Base-by-base conservation (phyloP, 2,329 filamentous ascomycete genomes). In the Geoglossum cookeanum region DNA sequence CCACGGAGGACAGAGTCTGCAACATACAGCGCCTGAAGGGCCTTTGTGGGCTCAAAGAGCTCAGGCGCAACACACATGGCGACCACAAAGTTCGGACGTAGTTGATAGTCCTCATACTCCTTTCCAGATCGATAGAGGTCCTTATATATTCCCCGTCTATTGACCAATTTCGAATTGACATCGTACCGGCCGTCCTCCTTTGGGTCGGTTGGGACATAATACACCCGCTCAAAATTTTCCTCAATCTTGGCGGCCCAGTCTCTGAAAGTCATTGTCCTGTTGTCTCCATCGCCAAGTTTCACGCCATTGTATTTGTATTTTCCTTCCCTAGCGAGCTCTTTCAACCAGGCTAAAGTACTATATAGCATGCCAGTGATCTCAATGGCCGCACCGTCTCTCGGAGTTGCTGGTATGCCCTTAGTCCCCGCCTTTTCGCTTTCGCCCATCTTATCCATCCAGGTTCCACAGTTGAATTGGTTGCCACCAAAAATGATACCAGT, bases 381-480 rank as follows among this genome's bases (percentile, higher is more conserved):
- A 58, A 98, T 79, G 22, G 92, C 89, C 47, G 92, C 89, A 33
- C 92, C 92, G 67, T 98, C 94, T 64, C 94, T 85, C 52, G 92
- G 92, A n/a, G 92, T 98, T 7, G 90, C 92, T 0, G 92, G 94
- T 22, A 95, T 75, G 55, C 92, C 94, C 72, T 96, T 97, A 65
- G 83, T 95, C 59, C 85, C 84, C 15, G 94, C 92, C 60, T 83
- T 86, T 61, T 86, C 81, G 61, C 89, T 95, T 69, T 98, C 92
- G n/a, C 92, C 92, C 92, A 98, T 98, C 78, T 98, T 98, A 75
- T 98, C 92, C 89, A 96, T 96, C 92, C 92, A 98, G 1, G 92
- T 98, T 56, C 92, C 92, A 64, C 94, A 98, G 70, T 98, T 98
- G 71, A 74, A 78, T 66, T 96, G 90, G 65, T 87, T 97, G 37